Evolutionary conservation across 495 filamentous ascomycete species (phyloP).

Genomic region (Tuber aestivum): DNA sequence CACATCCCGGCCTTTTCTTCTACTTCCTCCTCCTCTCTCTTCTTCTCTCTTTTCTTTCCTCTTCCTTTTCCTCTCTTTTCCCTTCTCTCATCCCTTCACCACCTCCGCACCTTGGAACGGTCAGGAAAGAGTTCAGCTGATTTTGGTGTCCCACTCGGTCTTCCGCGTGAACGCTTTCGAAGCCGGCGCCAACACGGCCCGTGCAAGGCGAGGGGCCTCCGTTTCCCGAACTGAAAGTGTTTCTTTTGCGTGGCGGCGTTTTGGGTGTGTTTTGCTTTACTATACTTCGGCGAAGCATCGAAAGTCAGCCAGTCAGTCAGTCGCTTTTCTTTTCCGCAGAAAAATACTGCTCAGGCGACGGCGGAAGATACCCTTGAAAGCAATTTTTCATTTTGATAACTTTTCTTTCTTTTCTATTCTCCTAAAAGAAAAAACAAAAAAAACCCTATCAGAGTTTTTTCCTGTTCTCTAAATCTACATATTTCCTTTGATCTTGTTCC

Average conservation of each 20-base stretch:
- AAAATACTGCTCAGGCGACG: slow-evolving; percentile 34
- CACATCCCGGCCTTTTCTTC: not conserved
- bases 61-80: slow-evolving; percentile 32
- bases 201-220: slow-evolving; percentile 43
- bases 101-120: slow-evolving; percentile 37
- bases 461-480: slow-evolving; percentile 25
- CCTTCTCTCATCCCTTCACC: slow-evolving; percentile 41
- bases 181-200: slow-evolving; percentile 44
- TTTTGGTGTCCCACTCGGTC: slow-evolving; percentile 43
- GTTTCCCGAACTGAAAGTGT: slow-evolving; percentile 35
- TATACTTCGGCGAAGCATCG: slow-evolving; percentile 34
- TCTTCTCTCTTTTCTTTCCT: not conserved
- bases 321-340: slow-evolving; percentile 26
- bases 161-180: slow-evolving; percentile 43
- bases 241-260: slow-evolving; percentile 39
- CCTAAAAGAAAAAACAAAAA: slow-evolving; percentile 25
- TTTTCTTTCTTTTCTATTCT: slow-evolving; percentile 17
- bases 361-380: slow-evolving; percentile 37
- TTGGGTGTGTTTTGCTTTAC: slow-evolving; percentile 39
- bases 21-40: not conserved
- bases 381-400: slow-evolving; percentile 11
- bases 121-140: slow-evolving; percentile 37
- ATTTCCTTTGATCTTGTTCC: slow-evolving; percentile 28
- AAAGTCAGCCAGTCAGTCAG: slow-evolving; percentile 38
- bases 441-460: not conserved